Conservation (phyloP, 495 filamentous ascomycete species). For the Daldinia childiae region DNA sequence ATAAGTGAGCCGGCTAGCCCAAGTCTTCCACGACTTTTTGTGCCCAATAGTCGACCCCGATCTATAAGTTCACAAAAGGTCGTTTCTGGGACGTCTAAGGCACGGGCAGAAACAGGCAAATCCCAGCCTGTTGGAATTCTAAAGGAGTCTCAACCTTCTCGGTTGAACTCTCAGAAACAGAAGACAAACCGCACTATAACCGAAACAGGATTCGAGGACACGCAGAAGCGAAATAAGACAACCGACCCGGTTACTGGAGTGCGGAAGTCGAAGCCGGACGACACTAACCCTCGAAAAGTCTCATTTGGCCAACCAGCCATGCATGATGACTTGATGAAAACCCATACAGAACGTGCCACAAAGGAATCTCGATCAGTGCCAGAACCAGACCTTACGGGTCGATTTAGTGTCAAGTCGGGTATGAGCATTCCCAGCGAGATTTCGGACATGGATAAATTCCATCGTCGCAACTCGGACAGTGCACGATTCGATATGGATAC, state of each 20-base stretch:
- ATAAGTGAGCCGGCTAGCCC: conserved; percentile 37
- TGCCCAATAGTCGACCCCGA: conserved; percentile 29
- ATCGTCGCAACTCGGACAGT: conserved; percentile 48
- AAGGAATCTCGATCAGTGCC: conserved; percentile 9
- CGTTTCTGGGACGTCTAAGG: conserved; percentile 36
- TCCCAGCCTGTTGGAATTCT: conserved; percentile 51
- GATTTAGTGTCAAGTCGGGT: conserved; percentile 54
- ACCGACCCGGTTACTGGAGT: conserved; percentile 3
- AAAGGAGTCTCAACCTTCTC: conserved; percentile 57
- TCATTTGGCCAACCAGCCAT: conserved; percentile 28
- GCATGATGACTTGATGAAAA: conserved; percentile 17
- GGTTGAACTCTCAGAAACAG: conserved; percentile 36
- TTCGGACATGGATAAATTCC: conserved; percentile 36
- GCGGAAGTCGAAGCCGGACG: conserved; percentile 31
- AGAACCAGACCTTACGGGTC: conserved; percentile 49
- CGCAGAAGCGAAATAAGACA: conserved; percentile 14
- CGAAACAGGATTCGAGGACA: conserved; percentile 18
- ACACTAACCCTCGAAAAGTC: conserved; percentile 30
- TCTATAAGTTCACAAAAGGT: conserved; percentile 33
- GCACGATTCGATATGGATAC: conserved; percentile 39
- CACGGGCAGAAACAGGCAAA: conserved; percentile 34
- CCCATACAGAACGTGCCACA: conserved; percentile 5
- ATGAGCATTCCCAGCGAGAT: conserved; percentile 45
- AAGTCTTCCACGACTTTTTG: conserved; percentile 22
- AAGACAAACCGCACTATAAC: conserved; percentile 9